A percentile compares a stretch with the other conserved stretches of the same genome.
phyloP scores from a whole-genome alignment of 2,329 filamentous ascomycete genomes.

The Fusarium sp. region DNA sequence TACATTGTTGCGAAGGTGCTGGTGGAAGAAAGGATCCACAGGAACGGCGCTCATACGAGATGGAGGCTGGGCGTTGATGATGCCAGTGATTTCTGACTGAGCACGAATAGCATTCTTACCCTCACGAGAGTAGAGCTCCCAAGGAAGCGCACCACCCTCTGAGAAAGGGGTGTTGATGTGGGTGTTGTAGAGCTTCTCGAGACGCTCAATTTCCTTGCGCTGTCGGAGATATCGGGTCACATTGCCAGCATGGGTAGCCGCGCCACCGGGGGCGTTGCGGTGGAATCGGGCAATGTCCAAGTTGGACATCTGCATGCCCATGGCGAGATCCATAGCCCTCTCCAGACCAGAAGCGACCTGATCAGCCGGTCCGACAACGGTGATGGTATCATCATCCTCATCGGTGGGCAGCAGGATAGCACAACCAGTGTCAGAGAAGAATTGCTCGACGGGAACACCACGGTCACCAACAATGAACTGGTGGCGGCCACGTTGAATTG shows the following conservation, averaged over 20 bases:
- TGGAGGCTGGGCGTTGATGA: constrained; percentile 82
- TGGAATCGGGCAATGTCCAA: constrained; percentile 88
- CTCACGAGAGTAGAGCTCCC: constrained; percentile 91
- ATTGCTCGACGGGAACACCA: constrained; percentile 85
- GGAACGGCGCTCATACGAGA: constrained; percentile 76
- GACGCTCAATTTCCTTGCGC: constrained; percentile 83
- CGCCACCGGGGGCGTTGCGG: constrained; percentile 78
- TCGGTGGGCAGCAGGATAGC: constrained; percentile 84
- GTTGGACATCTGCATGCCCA: constrained; percentile 86
- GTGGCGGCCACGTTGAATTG: constrained; percentile 88
- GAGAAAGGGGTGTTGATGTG: constrained; percentile 86
- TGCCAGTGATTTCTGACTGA: constrained; percentile 80
- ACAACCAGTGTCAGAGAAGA: constrained; percentile 92
- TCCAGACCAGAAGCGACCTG: constrained; percentile 83
- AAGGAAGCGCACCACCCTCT: constrained; percentile 79
- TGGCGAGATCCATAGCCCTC: constrained; percentile 89
- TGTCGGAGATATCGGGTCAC: constrained; percentile 90
- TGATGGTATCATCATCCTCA: constrained; percentile 86
- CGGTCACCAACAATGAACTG: constrained; percentile 94
- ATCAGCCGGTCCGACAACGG: constrained; percentile 84
- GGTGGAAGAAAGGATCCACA: constrained; percentile 85
- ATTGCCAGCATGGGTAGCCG: constrained; percentile 84
- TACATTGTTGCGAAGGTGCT: constrained; percentile 77
- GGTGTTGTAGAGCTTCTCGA: constrained; percentile 86
- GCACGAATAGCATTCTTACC: constrained; percentile 86